Evolutionary conservation across 306 rosid genomes (phyloP), one percentile per base, ranked within the genome.

Genomic region (Casuarina glauca): DNA sequence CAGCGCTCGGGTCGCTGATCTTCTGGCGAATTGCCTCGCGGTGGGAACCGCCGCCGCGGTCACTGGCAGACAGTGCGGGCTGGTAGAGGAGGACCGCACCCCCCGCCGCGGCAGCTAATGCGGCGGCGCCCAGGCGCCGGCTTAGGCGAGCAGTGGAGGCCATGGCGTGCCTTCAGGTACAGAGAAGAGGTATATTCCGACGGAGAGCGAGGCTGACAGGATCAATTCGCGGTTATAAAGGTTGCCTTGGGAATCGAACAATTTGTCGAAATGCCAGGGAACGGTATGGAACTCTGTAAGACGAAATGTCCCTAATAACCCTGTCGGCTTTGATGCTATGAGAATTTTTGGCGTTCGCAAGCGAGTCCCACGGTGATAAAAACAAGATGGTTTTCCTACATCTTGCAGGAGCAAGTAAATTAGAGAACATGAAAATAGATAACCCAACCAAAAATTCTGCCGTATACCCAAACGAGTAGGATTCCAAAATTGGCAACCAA

Each of bases 101-200:
- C 13, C 95, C 90, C 70, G 83, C 70, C 0, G 90, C 90, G 35
- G 90, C 69, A 45, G 91, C 96, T 9, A 90, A 44, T 0, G 82
- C 86, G 35, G 83, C 86, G 35, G 84, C 87, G 32, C 87, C 73
- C 10, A 84, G 84, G 38, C 91, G 86, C 61, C 91, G 83, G 48
- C 89, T 82, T 69, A 96, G 79, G 72, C 92, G 88, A 5, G 85
- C 77, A 76, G 92, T 83, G 79, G 84, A 76, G 82, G 88, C 73
- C 89, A 87, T 83, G 45, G 1, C 38, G 35, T 26, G 36, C 44
- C 4, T 44, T 26, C 5, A 4, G 64, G 10, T 35, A 54, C 53
- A 41, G 38, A 6, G 7, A 45, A 10, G 63, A 10, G 26, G 17
- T 48, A 32, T 49, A 5, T 26, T 26, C 32, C 32, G 32, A 26